phyloP scores from a whole-genome alignment of 1,284 basidiomycete species.

The Neonothopanus nambi region DNA sequence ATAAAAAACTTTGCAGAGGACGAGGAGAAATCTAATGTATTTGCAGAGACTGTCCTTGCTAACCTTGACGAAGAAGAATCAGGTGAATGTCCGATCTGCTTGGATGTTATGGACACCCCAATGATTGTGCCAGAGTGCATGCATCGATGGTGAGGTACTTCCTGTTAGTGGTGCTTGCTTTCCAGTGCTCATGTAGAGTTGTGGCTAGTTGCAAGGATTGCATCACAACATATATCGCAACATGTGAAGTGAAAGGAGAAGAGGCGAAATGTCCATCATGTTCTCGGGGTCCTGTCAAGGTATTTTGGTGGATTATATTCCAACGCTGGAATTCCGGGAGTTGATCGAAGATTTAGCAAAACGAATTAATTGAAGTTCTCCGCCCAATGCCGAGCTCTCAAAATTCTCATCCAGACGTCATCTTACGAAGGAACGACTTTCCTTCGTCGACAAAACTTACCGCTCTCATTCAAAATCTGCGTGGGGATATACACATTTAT shows the following conservation, averaged over 20 bases:
- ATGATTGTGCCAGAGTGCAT: conserved; percentile 78
- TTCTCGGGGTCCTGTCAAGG: conserved; percentile 64
- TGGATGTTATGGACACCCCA: conserved; percentile 70
- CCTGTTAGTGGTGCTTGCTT: not conserved
- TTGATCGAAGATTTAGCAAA: conserved; percentile 39
- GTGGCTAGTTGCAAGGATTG: conserved; percentile 78
- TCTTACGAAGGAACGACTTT: conserved; percentile 80
- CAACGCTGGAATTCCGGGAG: not conserved
- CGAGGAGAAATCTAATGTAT: conserved; percentile 40
- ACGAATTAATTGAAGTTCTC: conserved; percentile 66
- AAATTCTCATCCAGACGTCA: conserved; percentile 44
- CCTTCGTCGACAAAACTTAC: conserved; percentile 87
- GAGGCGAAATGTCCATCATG: conserved; percentile 75
- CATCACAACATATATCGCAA: conserved; percentile 66
- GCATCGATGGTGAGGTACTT: conserved; percentile 64
- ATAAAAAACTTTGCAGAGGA: conserved; percentile 58
- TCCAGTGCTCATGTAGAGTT: not conserved
- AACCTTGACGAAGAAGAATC: conserved; percentile 37
- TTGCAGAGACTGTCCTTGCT: conserved; percentile 48
- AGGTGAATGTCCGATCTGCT: conserved; percentile 81
- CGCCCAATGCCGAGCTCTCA: conserved; percentile 41
- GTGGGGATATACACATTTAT: conserved; percentile 35
- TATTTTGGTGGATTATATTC: too few relatives aligned
- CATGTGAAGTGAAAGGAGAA: conserved; percentile 66
- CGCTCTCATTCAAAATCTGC: conserved; percentile 68